A percentile compares a stretch with the other conserved stretches of the same genome.
phyloP scores from a whole-genome alignment of 495 filamentous ascomycete genomes.

The Rusavskia elegans region DNA sequence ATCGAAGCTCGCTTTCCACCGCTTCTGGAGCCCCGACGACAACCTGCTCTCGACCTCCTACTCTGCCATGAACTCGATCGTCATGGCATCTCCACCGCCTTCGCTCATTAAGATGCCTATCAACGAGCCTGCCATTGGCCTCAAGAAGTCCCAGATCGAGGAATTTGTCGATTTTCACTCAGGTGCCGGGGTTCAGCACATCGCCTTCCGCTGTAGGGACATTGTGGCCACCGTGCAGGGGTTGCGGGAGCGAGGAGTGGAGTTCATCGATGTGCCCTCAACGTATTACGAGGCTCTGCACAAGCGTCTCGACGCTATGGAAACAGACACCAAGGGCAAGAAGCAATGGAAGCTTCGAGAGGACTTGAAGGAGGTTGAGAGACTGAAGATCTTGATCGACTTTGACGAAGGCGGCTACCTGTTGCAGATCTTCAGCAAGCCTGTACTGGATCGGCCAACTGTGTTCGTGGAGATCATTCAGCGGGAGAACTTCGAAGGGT shows the following conservation, averaged over 20 bases:
- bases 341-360: conserved; percentile 41
- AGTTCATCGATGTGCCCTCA: conserved; percentile 73
- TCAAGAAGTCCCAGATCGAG: conserved; percentile 78
- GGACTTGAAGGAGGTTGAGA: conserved; percentile 56
- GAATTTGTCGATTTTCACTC: conserved; percentile 82
- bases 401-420: conserved; percentile 84
- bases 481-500: conserved; percentile 69
- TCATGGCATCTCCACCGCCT: conserved; percentile 68
- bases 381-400: conserved; percentile 71
- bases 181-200: conserved; percentile 79
- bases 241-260: conserved; percentile 62
- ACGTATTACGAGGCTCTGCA: conserved; percentile 72
- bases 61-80: conserved; percentile 67
- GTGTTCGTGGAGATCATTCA: conserved; percentile 94
- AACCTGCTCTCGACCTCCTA: conserved; percentile 76
- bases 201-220: conserved; percentile 65
- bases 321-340: not conserved
- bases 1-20: conserved; percentile 74
- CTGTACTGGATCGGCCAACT: conserved; percentile 79
- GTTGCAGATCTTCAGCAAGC: conserved; percentile 79
- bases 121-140: conserved; percentile 83
- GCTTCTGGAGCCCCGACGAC: conserved; percentile 91
- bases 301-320: conserved; percentile 37
- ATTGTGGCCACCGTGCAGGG: conserved; percentile 61
- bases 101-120: conserved; percentile 77